phyloP scores from a whole-genome alignment of 2,329 filamentous ascomycete genomes.

The Lachnellula occidentalis region DNA sequence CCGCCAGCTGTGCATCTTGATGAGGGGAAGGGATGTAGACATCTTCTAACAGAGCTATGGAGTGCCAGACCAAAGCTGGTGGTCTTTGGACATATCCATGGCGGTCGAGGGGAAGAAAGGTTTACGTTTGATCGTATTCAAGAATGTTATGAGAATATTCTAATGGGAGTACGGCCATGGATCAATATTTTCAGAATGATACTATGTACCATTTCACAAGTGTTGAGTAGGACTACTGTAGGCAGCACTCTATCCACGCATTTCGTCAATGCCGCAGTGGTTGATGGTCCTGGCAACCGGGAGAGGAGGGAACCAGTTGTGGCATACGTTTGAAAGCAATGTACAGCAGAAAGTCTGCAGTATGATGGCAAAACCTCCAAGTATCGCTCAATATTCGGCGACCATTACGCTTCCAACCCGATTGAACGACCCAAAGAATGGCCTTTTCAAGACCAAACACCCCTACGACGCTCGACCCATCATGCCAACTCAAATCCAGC shows the following conservation, averaged over 20 bases:
- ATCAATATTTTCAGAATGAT: neutral
- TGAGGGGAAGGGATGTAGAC: neutral
- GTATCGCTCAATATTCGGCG: too few relatives aligned
- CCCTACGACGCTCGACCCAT: too few relatives aligned
- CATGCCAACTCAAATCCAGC: too few relatives aligned
- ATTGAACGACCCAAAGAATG: too few relatives aligned
- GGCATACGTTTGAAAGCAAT: neutral
- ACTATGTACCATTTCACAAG: neutral
- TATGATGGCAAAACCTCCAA: too few relatives aligned
- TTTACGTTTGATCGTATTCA: neutral
- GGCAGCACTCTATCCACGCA: neutral
- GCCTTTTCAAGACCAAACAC: too few relatives aligned
- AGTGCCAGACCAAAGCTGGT: neutral
- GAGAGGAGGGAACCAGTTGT: neutral
- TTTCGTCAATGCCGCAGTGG: neutral
- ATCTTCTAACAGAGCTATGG: neutral
- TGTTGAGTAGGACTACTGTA: neutral
- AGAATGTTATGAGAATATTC: neutral
- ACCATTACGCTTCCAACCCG: too few relatives aligned
- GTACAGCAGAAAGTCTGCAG: too few relatives aligned
- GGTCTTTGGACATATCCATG: conserved; percentile 4
- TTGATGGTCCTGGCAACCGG: neutral
- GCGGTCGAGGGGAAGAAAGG: neutral
- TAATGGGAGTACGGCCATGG: neutral
- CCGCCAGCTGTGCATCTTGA: conserved; percentile 2